Conservation (phyloP, 176 grass and related monocot species). For the Dactylis glomerata region DNA sequence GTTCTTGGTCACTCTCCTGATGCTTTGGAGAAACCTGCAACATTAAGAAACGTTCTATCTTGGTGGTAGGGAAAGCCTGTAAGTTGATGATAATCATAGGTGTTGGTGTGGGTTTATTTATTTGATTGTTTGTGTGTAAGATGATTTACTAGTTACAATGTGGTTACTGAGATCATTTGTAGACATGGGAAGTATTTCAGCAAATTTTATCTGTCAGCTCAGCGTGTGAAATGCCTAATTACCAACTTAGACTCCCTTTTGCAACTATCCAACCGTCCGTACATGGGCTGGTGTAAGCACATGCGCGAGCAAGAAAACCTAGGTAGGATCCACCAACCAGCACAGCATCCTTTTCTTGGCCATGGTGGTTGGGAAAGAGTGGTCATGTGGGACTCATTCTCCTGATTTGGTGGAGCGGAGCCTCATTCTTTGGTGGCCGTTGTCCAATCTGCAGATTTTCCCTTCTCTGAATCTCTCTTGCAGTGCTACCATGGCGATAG, state of each 20-base stretch:
- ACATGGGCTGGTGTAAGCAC: no score
- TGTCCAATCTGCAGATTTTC: no score
- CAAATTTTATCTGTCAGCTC: slow-evolving; percentile 4
- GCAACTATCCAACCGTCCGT: neutral
- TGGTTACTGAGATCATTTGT: slow-evolving; percentile 1
- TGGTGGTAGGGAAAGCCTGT: slow-evolving; percentile 31
- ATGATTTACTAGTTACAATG: neutral
- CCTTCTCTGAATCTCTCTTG: no score
- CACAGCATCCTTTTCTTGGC: no score
- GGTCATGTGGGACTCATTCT: no score
- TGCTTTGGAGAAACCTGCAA: slow-evolving; percentile 13
- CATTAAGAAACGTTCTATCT: slow-evolving; percentile 19
- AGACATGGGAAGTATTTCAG: slow-evolving; percentile 11
- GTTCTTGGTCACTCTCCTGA: slow-evolving; percentile 1
- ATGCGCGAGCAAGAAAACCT: no score
- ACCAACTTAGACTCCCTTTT: neutral
- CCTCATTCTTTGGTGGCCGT: no score
- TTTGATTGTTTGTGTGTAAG: slow-evolving; percentile 23
- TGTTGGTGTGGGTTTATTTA: slow-evolving; percentile 7
- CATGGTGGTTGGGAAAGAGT: no score
- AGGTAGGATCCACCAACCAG: no score
- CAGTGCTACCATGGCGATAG: no score
- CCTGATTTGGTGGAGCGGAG: no score
- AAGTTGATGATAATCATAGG: slow-evolving; percentile 36
- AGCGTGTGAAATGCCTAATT: neutral